These are phyloP conservation scores for Pseudotsuga menziesii DNA, from an alignment of 75 land plant species.

Conservation along the genomic window DNA sequence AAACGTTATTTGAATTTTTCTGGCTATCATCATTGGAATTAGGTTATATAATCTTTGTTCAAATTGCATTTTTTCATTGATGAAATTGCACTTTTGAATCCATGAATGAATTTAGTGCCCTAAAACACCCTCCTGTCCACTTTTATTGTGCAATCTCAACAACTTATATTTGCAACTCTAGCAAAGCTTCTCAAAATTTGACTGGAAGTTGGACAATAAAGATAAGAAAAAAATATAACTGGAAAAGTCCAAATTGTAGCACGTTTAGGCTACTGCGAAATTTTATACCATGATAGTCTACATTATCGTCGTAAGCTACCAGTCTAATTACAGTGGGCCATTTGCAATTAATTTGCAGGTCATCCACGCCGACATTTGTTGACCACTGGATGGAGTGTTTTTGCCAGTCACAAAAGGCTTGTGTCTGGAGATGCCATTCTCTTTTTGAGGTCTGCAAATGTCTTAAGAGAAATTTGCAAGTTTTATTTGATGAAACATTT, in stretches of 20 bases:
- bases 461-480: not conserved
- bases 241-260: too few relatives aligned
- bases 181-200: too few relatives aligned
- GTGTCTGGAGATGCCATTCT: constrained; percentile 93
- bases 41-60: too few relatives aligned
- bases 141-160: not conserved
- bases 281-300: not conserved
- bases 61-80: not conserved
- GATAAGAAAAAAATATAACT: too few relatives aligned
- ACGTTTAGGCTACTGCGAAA: not conserved
- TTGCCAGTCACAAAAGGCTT: constrained; percentile 83
- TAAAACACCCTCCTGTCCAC: too few relatives aligned
- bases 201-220: too few relatives aligned
- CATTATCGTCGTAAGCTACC: not conserved
- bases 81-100: too few relatives aligned
- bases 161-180: too few relatives aligned
- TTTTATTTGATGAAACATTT: not conserved
- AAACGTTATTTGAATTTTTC: too few relatives aligned
- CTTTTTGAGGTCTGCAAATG: constrained; percentile 56
- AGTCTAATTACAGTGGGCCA: not conserved
- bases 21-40: not conserved
- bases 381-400: constrained; percentile 96
- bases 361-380: constrained; percentile 90
- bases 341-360: constrained; percentile 37
- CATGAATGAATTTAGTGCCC: not conserved